phyloP scores from a whole-genome alignment of 2,329 filamentous ascomycete genomes.

The Colletotrichum sp. region DNA sequence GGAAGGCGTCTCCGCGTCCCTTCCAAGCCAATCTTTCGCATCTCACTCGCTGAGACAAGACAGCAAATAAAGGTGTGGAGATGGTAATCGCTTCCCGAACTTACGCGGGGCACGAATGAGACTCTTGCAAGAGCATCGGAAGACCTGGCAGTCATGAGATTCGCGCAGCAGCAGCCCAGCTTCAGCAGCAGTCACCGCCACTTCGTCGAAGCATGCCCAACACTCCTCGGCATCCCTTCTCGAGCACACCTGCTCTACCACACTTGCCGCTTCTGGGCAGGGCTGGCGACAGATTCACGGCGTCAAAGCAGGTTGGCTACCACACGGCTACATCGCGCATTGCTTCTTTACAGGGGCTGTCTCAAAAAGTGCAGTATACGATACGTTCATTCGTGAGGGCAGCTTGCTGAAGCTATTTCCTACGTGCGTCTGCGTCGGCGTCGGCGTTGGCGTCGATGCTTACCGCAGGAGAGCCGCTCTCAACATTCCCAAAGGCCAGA shows the following conservation, averaged over 20 bases:
- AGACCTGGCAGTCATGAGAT: constrained; percentile 16
- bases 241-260: background rate
- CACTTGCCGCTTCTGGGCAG: background rate
- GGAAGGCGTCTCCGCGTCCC: background rate
- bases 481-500: constrained; percentile 15
- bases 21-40: background rate
- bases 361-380: background rate
- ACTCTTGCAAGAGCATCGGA: background rate
- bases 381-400: constrained; percentile 19
- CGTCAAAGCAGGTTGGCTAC: background rate
- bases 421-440: constrained; percentile 3
- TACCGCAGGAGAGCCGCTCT: constrained; percentile 15
- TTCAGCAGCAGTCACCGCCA: constrained; percentile 16
- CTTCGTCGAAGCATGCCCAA: background rate
- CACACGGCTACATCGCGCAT: background rate
- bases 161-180: background rate
- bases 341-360: background rate
- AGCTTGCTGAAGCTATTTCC: constrained; percentile 21
- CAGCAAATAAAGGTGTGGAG: constrained; percentile 7
- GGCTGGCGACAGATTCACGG: background rate
- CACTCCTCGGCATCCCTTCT: background rate
- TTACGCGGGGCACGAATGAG: constrained; percentile 10
- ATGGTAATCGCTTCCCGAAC: background rate
- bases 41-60: constrained; percentile 13
- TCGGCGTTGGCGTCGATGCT: constrained; percentile 7